These are phyloP conservation scores for Lithohypha guttulata DNA, from an alignment of 2,329 filamentous ascomycete genomes.

Conservation along the genomic window DNA sequence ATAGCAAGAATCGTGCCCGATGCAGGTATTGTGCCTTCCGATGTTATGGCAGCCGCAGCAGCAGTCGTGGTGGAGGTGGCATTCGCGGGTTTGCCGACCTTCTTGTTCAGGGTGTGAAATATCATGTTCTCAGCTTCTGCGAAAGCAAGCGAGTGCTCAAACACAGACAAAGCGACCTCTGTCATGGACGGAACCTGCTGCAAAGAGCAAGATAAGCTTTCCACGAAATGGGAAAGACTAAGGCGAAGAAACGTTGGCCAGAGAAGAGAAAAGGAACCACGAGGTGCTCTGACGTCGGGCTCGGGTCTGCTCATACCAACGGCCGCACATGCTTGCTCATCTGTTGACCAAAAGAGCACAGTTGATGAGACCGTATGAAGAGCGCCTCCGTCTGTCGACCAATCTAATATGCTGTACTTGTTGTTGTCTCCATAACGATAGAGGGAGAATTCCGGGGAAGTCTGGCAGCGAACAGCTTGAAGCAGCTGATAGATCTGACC, in stretches of 20 bases:
- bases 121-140: conserved; percentile 88
- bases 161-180: conserved; percentile 91
- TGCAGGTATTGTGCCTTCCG: conserved; percentile 18
- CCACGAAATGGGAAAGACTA: conserved; percentile 70
- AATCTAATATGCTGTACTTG: conserved; percentile 57
- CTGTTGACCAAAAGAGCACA: conserved; percentile 62
- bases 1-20: conserved; percentile 30
- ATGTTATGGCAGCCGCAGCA: conserved; percentile 29
- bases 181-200: conserved; percentile 70
- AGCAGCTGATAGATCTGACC: conserved; percentile 60
- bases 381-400: conserved; percentile 56
- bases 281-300: conserved; percentile 46
- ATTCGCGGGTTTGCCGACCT: conserved; percentile 24
- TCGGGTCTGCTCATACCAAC: conserved; percentile 56
- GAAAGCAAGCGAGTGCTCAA: conserved; percentile 92
- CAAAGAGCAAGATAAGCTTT: conserved; percentile 77
- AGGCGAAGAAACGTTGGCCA: conserved; percentile 43
- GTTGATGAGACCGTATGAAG: conserved; percentile 62
- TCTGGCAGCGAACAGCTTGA: conserved; percentile 86
- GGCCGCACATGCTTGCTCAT: conserved; percentile 63
- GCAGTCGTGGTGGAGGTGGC: conserved; percentile 23
- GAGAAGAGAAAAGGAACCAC: conserved; percentile 62
- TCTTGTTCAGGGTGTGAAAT: conserved; percentile 53
- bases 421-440: conserved; percentile 59
- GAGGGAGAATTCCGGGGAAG: conserved; percentile 58